Base-by-base conservation (phyloP, 192 early-diverging fungal species). In the Coemansia sp. region DNA sequence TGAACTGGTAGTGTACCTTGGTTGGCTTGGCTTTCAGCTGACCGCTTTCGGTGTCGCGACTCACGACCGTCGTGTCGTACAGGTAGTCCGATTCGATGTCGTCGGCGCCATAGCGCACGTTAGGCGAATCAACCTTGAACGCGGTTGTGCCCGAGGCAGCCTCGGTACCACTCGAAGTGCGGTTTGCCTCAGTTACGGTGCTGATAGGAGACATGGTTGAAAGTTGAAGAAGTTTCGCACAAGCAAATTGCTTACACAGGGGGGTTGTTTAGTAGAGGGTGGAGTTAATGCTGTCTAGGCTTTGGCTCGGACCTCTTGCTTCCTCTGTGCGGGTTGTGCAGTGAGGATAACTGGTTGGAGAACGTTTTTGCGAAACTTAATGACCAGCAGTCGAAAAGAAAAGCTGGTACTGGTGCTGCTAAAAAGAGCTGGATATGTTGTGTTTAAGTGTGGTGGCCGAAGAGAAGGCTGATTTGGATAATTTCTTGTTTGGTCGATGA, bases 1-100 rank as follows among this genome's bases (percentile, higher is more conserved):
- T 88, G 86, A 99, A 99, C 61, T 91, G 80, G 88, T 95, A 98
- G 70, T 83, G 83, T 70, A 89, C 88, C 81, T 95, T 88, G 62
- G 88, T 92, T 65, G 97, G 97, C 72, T 87, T 81, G 71, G 92
- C 95, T 46, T 78, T 85, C 58, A 93, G 75, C 62, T 84, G 74
- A 54, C 90, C 93, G 30, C 61, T 71, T 70, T 87, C 84, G 32
- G 80, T 56, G 63, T 90, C 84, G 71, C 85, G 88, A 68, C 75
- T 68, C 56, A 97, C 94, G 54, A 88, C 85, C 63, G 94, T 91
- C 78, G 94, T 94, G 71, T 91, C 84, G 87, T 98, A 98, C 63
- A 79, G 66, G 85, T 98, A 98, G 71, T 91, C 88, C 23, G 93
- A 85, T 62, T 88, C 72, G 79, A 98, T 96, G 67, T 84, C 77